These are phyloP conservation scores for Aspergillus homomorphus DNA, from an alignment of 495 filamentous ascomycete species.

Conservation along the genomic window DNA sequence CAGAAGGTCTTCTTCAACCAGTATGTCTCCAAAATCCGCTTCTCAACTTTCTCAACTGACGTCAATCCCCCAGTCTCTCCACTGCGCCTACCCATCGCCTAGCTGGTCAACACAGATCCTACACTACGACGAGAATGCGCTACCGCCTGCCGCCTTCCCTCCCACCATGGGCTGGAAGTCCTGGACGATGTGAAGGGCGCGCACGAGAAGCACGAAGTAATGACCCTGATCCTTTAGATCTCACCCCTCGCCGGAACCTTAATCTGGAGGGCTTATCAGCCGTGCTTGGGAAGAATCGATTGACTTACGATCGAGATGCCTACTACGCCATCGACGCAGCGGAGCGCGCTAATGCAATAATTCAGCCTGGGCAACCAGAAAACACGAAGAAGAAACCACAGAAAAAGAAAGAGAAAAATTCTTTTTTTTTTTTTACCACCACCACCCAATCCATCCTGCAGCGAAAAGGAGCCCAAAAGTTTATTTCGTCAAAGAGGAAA, in stretches of 20 bases:
- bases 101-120: slow-evolving; percentile 41
- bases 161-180: slow-evolving; percentile 9
- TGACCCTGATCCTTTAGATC: neutral
- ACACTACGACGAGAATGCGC: slow-evolving; percentile 37
- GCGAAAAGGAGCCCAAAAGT: neutral
- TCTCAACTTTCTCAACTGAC: neutral
- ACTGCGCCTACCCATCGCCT: slow-evolving; percentile 42
- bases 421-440: too few relatives aligned
- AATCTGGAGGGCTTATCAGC: slow-evolving; percentile 1
- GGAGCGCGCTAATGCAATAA: neutral
- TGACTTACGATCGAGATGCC: neutral
- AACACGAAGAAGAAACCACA: neutral
- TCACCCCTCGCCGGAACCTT: neutral
- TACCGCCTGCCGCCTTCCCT: slow-evolving; percentile 12
- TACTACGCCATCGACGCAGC: neutral
- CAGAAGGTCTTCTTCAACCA: slow-evolving; percentile 37
- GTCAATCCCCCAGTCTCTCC: slow-evolving; percentile 24
- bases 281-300: neutral
- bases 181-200: slow-evolving; percentile 13
- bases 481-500: neutral
- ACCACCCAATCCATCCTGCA: neutral
- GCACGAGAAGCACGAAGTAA: slow-evolving; percentile 3
- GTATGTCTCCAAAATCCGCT: slow-evolving; percentile 20
- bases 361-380: neutral
- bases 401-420: neutral